Evolutionary conservation across 805 yeast genomes (phyloP).

Genomic region (Pichia phayaonensis): DNA sequence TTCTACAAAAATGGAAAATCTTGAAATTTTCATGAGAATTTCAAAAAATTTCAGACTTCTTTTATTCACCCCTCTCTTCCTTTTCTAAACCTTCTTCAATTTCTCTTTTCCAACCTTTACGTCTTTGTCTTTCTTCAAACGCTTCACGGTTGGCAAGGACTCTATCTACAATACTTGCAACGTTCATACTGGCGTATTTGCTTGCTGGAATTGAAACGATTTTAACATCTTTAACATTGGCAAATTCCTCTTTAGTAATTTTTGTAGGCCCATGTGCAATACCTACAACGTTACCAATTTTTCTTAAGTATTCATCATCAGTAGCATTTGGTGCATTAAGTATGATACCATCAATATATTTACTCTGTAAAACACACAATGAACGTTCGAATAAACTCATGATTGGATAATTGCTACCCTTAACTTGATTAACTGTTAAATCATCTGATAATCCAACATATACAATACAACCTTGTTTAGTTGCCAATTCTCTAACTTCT

Average conservation of each 20-base stretch:
- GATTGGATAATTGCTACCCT: slow-evolving; percentile 45
- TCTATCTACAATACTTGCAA: slow-evolving; percentile 65
- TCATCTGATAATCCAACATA: neutral
- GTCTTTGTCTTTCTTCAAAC: slow-evolving; percentile 80
- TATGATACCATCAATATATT: slow-evolving; percentile 71
- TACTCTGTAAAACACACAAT: slow-evolving; percentile 81
- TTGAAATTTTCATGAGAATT: neutral
- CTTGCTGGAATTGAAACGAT: neutral
- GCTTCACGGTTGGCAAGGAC: slow-evolving; percentile 59
- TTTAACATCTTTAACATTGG: neutral
- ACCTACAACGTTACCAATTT: neutral
- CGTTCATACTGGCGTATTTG: slow-evolving; percentile 39
- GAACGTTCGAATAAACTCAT: slow-evolving; percentile 86
- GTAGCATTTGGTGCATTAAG: slow-evolving; percentile 61
- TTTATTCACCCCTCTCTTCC: neutral
- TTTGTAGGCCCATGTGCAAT: neutral
- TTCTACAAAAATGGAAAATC: neutral
- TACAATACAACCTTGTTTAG: slow-evolving; percentile 24
- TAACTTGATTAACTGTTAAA: neutral
- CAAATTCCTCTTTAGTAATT: neutral
- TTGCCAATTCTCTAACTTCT: slow-evolving; percentile 31
- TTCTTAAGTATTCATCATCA: slow-evolving; percentile 30
- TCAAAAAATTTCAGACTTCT: too few species aligned
- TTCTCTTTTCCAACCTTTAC: slow-evolving; percentile 76
- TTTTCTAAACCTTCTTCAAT: slow-evolving; percentile 30